Evolutionary conservation across 495 filamentous ascomycete species (phyloP).

Genomic region (Penicillium maclennaniae): DNA sequence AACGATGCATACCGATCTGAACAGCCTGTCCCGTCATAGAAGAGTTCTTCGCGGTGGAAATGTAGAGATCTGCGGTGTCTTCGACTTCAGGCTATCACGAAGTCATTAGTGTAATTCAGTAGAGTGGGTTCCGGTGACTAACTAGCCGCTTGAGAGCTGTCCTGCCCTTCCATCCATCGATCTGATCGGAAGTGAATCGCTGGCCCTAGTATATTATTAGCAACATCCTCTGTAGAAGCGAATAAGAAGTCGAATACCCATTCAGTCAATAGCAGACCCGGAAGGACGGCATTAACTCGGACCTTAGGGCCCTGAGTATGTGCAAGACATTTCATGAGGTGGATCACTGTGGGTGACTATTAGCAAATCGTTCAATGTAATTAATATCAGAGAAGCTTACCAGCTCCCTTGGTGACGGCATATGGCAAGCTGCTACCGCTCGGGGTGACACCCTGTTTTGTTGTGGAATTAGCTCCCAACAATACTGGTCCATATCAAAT

Average conservation of each 20-base stretch:
- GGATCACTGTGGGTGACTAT: slow-evolving; percentile 43
- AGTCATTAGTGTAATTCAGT: background rate
- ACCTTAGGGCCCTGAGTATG: slow-evolving; percentile 61
- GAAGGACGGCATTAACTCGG: slow-evolving; percentile 63
- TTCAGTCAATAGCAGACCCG: slow-evolving; percentile 67
- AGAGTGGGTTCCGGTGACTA: slow-evolving; percentile 6
- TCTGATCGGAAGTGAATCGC: slow-evolving; percentile 40
- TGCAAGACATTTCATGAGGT: slow-evolving; percentile 72
- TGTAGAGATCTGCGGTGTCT: slow-evolving; percentile 51
- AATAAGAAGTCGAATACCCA: slow-evolving; percentile 49
- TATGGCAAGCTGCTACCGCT: slow-evolving; percentile 62
- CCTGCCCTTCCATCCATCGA: slow-evolving; percentile 35
- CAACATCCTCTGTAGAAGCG: background rate
- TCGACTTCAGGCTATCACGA: slow-evolving; percentile 48
- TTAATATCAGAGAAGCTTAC: slow-evolving; percentile 18
- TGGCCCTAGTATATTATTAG: slow-evolving; percentile 34
- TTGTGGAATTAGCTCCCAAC: background rate
- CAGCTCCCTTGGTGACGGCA: slow-evolving; percentile 62
- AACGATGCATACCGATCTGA: slow-evolving; percentile 43
- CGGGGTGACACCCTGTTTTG: slow-evolving; percentile 38
- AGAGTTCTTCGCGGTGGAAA: slow-evolving; percentile 50
- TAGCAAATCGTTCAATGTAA: background rate
- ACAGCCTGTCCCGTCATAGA: slow-evolving; percentile 57
- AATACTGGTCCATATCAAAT: background rate
- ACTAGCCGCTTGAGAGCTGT: slow-evolving; percentile 45